Percentiles rank a stretch among this genome's conserved stretches.
Evolutionary conservation across 306 rosid species (phyloP).

Genomic region (Mucuna pruriens): DNA sequence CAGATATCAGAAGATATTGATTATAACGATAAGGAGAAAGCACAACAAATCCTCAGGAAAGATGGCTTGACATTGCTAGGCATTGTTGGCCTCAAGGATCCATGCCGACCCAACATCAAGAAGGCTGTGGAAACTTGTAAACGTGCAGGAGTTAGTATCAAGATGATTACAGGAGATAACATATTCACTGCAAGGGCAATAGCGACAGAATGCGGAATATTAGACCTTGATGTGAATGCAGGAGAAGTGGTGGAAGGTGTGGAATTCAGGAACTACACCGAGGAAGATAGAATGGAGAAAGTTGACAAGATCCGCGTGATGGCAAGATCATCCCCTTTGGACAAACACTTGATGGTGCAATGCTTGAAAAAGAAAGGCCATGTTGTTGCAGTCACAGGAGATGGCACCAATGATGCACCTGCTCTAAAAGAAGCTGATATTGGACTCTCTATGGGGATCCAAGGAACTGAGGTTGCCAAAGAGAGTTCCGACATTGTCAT

Average conservation of each 20-base stretch:
- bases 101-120: slow-evolving; percentile 69
- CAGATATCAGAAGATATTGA: slow-evolving; percentile 54
- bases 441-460: slow-evolving; percentile 94
- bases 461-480: slow-evolving; percentile 94
- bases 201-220: slow-evolving; percentile 88
- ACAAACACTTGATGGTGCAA: slow-evolving; percentile 87
- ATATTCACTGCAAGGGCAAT: slow-evolving; percentile 91
- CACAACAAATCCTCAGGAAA: slow-evolving; percentile 46
- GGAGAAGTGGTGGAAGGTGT: slow-evolving; percentile 76
- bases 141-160: slow-evolving; percentile 75
- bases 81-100: slow-evolving; percentile 85
- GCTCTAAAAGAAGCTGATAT: slow-evolving; percentile 89
- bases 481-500: slow-evolving; percentile 91
- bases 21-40: slow-evolving; percentile 36
- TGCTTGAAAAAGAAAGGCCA: slow-evolving; percentile 74
- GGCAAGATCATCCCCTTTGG: slow-evolving; percentile 91
- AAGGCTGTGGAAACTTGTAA: slow-evolving; percentile 67
- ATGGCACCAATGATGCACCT: slow-evolving; percentile 90
- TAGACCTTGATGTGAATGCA: slow-evolving; percentile 29
- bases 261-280: slow-evolving; percentile 71
- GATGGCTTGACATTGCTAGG: slow-evolving; percentile 71
- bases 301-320: slow-evolving; percentile 70
- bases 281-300: slow-evolving; percentile 69
- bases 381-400: slow-evolving; percentile 92
- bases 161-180: slow-evolving; percentile 93